phyloP scores from a whole-genome alignment of 2,329 filamentous ascomycete species.

The Leptographium lundbergii region DNA sequence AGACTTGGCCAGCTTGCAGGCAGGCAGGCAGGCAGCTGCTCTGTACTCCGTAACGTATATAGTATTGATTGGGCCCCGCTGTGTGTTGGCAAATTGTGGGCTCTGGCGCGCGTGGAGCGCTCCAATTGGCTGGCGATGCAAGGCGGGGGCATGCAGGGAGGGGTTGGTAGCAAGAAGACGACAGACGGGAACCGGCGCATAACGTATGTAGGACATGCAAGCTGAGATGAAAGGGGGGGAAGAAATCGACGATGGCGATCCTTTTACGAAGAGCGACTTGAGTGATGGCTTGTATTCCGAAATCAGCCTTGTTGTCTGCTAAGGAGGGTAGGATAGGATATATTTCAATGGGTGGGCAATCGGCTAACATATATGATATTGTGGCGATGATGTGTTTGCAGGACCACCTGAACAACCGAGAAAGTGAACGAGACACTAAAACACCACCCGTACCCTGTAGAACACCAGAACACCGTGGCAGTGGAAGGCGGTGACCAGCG shows the following conservation, averaged over 20 bases:
- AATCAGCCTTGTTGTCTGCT: too few species aligned
- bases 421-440: not conserved
- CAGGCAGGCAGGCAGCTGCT: not conserved
- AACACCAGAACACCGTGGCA: not conserved
- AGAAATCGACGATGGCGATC: not conserved
- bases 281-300: too few species aligned
- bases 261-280: too few species aligned
- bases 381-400: not conserved
- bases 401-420: not conserved
- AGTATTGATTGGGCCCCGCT: not conserved
- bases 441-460: not conserved
- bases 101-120: constrained; percentile 9
- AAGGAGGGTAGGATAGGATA: too few species aligned
- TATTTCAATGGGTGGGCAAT: not conserved
- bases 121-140: constrained; percentile 9
- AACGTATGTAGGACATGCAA: not conserved
- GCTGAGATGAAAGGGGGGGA: not conserved
- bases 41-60: not conserved
- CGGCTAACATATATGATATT: not conserved
- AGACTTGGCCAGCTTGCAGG: not conserved
- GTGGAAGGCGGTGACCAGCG: constrained; percentile 1
- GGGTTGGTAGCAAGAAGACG: not conserved
- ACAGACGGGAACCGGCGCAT: not conserved
- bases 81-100: constrained; percentile 9
- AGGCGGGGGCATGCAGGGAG: not conserved